phyloP scores from a whole-genome alignment of 208 protist genomes.

The Crithidia brevicula region DNA sequence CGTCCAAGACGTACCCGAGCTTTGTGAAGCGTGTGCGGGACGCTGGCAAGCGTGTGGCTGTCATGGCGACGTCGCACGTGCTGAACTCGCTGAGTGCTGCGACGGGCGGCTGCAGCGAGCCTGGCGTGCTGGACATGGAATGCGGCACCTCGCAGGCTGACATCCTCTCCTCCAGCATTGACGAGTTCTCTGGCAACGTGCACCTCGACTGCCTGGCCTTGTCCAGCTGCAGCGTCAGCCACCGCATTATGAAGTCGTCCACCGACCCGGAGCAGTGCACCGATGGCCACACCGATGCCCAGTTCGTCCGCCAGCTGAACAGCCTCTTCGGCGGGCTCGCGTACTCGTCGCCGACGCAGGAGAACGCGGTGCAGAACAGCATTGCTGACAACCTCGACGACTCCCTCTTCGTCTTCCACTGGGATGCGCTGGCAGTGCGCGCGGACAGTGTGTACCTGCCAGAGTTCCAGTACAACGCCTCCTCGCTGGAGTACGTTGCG shows the following conservation, averaged over 20 bases:
- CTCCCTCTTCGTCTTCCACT: constrained; percentile 74
- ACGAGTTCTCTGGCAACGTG: constrained; percentile 28
- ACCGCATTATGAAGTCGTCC: constrained; percentile 37
- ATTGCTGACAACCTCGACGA: constrained; percentile 52
- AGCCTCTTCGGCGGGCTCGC: constrained; percentile 59
- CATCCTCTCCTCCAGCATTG: constrained; percentile 11
- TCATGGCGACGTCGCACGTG: constrained; percentile 54
- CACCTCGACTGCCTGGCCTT: constrained; percentile 61
- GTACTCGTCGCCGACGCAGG: constrained; percentile 29
- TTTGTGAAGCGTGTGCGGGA: constrained; percentile 53
- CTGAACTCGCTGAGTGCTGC: constrained; percentile 54
- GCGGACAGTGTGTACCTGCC: constrained; percentile 49
- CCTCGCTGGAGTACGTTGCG: constrained; percentile 51
- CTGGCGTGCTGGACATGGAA: constrained; percentile 80
- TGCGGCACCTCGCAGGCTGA: constrained; percentile 39
- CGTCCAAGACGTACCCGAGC: constrained; percentile 51
- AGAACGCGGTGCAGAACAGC: constrained; percentile 34
- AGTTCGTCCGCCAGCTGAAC: constrained; percentile 46
- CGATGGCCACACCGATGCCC: constrained; percentile 44
- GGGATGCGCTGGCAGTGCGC: constrained; percentile 62
- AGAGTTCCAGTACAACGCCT: constrained; percentile 53
- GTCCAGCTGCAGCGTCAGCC: constrained; percentile 55
- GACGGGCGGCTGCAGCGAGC: constrained; percentile 46
- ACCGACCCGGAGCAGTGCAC: constrained; percentile 33
- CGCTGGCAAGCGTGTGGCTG: constrained; percentile 40